These are phyloP conservation scores for Rostrohypoxylon terebratum DNA, from an alignment of 495 filamentous ascomycete species.

Conservation along the genomic window DNA sequence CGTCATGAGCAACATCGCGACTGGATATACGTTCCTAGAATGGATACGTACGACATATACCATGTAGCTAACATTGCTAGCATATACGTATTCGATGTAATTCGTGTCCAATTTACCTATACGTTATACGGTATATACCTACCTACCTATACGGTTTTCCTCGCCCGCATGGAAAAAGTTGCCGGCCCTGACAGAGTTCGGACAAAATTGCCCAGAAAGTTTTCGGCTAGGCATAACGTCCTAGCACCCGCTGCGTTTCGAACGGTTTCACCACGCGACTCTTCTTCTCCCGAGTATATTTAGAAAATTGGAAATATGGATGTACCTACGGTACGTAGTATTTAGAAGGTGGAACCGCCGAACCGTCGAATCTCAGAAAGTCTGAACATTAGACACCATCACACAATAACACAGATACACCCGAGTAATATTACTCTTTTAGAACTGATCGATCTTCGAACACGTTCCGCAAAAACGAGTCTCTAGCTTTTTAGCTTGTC, in stretches of 20 bases:
- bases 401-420: neutral
- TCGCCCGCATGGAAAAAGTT: neutral
- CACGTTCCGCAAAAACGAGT: neutral
- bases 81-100: neutral
- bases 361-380: constrained; percentile 15
- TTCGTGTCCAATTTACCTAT: neutral
- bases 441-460: neutral
- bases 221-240: constrained; percentile 12
- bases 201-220: neutral
- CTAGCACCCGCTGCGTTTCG: constrained; percentile 23
- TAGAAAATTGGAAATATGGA: constrained; percentile 19
- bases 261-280: constrained; percentile 38
- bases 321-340: no score
- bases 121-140: no score
- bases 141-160: neutral
- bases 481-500: neutral
- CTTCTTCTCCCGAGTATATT: constrained; percentile 30
- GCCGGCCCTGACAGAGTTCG: neutral
- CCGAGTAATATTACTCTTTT: neutral
- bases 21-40: constrained; percentile 14
- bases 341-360: neutral
- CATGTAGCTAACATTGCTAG: neutral
- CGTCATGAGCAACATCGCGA: neutral
- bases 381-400: neutral
- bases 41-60: neutral